These are phyloP conservation scores for Fusarium coicis DNA, from an alignment of 2,329 filamentous ascomycete species.

Conservation along the genomic window DNA sequence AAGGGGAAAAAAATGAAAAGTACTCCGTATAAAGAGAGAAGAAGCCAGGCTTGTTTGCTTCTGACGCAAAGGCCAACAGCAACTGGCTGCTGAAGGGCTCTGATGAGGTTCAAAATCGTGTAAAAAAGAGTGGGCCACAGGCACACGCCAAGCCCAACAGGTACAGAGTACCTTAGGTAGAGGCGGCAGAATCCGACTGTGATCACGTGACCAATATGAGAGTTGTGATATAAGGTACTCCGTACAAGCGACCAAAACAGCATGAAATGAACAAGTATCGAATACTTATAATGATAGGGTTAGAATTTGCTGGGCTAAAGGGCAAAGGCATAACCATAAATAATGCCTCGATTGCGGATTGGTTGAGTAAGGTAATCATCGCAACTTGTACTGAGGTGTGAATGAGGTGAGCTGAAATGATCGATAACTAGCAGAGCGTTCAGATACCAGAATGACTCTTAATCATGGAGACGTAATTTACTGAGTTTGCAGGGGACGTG, in stretches of 20 bases:
- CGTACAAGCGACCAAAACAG: not conserved
- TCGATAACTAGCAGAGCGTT: not conserved
- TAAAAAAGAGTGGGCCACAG: slow-evolving; percentile 40
- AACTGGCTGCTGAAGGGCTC: slow-evolving; percentile 16
- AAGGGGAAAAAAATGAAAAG: slow-evolving; percentile 1
- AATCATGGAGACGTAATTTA: not conserved
- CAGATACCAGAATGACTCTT: not conserved
- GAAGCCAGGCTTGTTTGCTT: slow-evolving; percentile 36
- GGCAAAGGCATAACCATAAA: not conserved
- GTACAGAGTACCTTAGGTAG: not conserved
- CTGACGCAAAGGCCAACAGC: slow-evolving; percentile 32
- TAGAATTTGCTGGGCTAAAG: not conserved
- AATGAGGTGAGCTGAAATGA: not conserved
- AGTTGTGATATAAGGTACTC: not conserved
- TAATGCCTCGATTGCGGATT: not conserved
- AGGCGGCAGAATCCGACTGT: not conserved
- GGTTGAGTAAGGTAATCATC: not conserved
- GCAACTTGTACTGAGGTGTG: not conserved
- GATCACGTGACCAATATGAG: slow-evolving; percentile 16
- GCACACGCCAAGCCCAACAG: slow-evolving; percentile 1
- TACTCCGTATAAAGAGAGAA: slow-evolving; percentile 22
- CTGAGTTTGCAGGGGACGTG: not conserved
- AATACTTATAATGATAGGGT: not conserved
- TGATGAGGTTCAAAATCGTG: slow-evolving; percentile 44
- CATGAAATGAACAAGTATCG: not conserved